Conservation (phyloP, 768 basidiomycete genomes). For the Cystofilobasidium capitatum region DNA sequence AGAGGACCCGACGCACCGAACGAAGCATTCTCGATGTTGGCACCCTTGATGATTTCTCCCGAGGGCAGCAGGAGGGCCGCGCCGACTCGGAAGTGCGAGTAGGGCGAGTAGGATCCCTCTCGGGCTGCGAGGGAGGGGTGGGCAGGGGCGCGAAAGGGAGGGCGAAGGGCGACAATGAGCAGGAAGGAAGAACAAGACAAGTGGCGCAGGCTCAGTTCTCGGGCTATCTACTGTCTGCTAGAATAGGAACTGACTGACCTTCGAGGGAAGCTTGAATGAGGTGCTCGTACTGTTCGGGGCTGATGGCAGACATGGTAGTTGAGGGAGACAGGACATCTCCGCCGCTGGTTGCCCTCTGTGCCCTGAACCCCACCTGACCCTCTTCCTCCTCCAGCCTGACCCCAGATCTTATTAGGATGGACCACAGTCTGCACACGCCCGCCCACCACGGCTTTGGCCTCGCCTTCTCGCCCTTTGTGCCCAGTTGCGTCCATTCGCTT, state of each 20-base stretch:
- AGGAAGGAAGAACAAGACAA: too few species aligned
- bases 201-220: too few species aligned
- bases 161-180: background rate
- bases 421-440: constrained; percentile 51
- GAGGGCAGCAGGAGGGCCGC: constrained; percentile 47
- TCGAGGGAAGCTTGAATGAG: constrained; percentile 22
- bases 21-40: constrained; percentile 81
- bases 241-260: background rate
- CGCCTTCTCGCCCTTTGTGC: constrained; percentile 80
- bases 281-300: constrained; percentile 18
- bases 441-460: constrained; percentile 74
- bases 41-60: constrained; percentile 44
- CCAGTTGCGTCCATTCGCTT: constrained; percentile 32
- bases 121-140: background rate
- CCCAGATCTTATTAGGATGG: background rate
- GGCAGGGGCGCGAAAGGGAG: background rate
- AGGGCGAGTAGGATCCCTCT: background rate
- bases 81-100: constrained; percentile 54
- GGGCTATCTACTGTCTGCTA: background rate
- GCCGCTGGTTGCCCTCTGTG: background rate
- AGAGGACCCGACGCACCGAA: background rate
- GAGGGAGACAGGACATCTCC: background rate
- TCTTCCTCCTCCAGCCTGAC: background rate
- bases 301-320: constrained; percentile 7
- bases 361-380: background rate